Evolutionary conservation across 73 alveolate genomes (phyloP).

Genomic region (Blepharisma japonicum): DNA sequence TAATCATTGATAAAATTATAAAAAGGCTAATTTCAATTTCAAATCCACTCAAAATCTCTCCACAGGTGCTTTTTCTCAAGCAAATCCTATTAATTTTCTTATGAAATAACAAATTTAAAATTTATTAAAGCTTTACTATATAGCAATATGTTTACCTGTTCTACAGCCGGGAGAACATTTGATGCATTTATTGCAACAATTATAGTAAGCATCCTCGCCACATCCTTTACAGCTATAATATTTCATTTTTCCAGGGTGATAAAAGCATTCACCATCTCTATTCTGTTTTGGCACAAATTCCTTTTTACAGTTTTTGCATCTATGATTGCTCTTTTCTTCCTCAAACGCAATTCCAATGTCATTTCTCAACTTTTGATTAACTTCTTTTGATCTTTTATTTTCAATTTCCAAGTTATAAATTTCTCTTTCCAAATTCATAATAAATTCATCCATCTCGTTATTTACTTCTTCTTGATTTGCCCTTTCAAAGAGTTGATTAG

Average conservation of each 20-base stretch:
- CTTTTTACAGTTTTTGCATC: constrained; percentile 30
- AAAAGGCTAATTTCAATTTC: too few relatives aligned
- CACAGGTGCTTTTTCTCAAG: too few relatives aligned
- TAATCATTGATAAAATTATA: too few relatives aligned
- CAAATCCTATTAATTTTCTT: too few relatives aligned
- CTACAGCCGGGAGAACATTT: constrained; percentile 41
- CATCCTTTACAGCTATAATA: constrained; percentile 40
- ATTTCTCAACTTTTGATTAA: neutral
- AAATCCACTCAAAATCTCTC: too few relatives aligned
- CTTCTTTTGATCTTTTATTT: neutral
- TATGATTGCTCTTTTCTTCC: neutral
- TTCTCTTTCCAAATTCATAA: neutral
- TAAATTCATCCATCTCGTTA: neutral
- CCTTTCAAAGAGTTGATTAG: neutral
- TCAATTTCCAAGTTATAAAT: neutral
- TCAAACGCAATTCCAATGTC: neutral
- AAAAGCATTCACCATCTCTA: constrained; percentile 32
- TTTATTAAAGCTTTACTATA: constrained; percentile 13
- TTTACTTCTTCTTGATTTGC: neutral
- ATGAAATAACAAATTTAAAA: too few relatives aligned
- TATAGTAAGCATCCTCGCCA: constrained; percentile 43
- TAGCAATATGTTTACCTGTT: constrained; percentile 38
- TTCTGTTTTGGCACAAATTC: constrained; percentile 37
- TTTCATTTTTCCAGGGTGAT: constrained; percentile 39
- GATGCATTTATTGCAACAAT: constrained; percentile 37